Conservation (phyloP, 306 rosid species). For the Cucurbita pepo region DNA sequence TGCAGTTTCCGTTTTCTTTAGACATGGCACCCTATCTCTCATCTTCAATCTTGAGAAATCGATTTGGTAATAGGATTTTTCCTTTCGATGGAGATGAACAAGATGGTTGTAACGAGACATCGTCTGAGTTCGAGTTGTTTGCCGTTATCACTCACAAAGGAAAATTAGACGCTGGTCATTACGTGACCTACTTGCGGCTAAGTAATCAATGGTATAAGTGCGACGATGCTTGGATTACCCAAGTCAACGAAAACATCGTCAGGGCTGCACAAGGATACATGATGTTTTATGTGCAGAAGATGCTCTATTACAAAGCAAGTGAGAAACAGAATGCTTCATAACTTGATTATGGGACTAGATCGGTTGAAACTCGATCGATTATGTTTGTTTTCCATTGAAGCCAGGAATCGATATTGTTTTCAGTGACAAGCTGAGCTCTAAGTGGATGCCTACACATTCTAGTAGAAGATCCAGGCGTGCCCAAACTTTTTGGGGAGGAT, state of each 20-base stretch:
- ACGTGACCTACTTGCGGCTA: conserved; percentile 71
- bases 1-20: conserved; percentile 79
- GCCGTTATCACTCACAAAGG: conserved; percentile 85
- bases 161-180: conserved; percentile 84
- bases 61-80: conserved; percentile 70
- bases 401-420: neutral
- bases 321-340: conserved; percentile 38
- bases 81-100: conserved; percentile 63
- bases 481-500: neutral
- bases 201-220: conserved; percentile 85
- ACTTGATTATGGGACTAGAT: neutral
- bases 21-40: conserved; percentile 87
- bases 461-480: neutral
- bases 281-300: conserved; percentile 96
- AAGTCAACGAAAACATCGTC: conserved; percentile 66
- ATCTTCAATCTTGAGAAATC: conserved; percentile 61
- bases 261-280: conserved; percentile 90
- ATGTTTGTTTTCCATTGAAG: neutral
- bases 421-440: neutral
- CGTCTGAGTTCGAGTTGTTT: conserved; percentile 81
- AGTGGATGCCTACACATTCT: neutral
- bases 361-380: neutral
- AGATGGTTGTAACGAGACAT: conserved; percentile 40
- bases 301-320: conserved; percentile 64
- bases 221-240: conserved; percentile 89